Evolutionary conservation across 345 rosid species (phyloP).

Genomic region (Cardamine chenopodiifolia): DNA sequence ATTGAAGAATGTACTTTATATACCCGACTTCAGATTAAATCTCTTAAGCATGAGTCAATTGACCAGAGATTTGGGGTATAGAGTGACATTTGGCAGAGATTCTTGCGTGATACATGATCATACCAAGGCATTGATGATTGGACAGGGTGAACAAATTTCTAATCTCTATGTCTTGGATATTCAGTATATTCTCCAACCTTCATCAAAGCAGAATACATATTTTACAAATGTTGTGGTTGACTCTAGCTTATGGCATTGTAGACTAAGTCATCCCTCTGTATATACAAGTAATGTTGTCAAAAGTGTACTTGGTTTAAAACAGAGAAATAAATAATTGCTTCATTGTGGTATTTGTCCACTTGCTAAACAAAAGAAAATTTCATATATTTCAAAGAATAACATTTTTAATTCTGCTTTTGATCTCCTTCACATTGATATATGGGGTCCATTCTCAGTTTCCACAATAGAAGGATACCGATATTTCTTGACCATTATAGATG

Average conservation of each 20-base stretch:
- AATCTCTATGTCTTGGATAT: too few relatives aligned
- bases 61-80: not conserved
- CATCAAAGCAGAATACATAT: too few relatives aligned
- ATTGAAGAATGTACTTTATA: too few relatives aligned
- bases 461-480: not conserved
- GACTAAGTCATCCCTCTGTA: not conserved
- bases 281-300: too few relatives aligned
- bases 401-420: not conserved
- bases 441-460: not conserved
- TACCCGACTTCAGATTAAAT: not conserved
- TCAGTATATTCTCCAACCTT: too few relatives aligned
- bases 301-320: not conserved
- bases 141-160: accelerated
- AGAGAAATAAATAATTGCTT: too few relatives aligned
- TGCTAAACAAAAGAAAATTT: not conserved
- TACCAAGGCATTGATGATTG: not conserved
- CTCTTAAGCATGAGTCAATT: not conserved
- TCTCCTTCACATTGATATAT: not conserved
- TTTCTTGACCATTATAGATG: not conserved
- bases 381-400: not conserved
- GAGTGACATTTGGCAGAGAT: not conserved
- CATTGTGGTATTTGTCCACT: not conserved
- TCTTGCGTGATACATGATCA: not conserved
- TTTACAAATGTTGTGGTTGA: too few relatives aligned
- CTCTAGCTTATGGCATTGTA: too few relatives aligned